Percentiles rank a stretch among this genome's conserved stretches.
Evolutionary conservation across 2,329 filamentous ascomycete species (phyloP).

Genomic region (Fusarium buxicola): DNA sequence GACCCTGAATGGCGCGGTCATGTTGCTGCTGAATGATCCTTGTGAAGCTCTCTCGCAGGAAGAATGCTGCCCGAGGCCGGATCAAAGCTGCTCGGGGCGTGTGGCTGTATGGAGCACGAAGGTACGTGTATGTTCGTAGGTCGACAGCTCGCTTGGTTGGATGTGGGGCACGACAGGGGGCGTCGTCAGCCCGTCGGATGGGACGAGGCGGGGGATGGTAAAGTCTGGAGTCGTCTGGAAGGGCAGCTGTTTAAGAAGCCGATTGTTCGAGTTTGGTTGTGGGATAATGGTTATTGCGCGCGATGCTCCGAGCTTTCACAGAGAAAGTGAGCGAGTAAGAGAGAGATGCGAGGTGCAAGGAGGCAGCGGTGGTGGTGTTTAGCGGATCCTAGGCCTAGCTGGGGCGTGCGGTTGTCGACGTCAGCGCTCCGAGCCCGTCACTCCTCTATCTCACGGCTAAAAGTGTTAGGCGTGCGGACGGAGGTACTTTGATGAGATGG

Average conservation of each 20-base stretch:
- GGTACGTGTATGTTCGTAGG: constrained; percentile 37
- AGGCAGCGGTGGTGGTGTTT: constrained; percentile 48
- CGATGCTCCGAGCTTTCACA: constrained; percentile 20
- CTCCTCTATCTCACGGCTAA: constrained; percentile 42
- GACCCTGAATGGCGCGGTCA: constrained; percentile 89
- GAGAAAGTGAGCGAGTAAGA: constrained; percentile 36
- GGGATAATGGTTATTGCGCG: constrained; percentile 22
- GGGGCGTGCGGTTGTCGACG: constrained; percentile 58
- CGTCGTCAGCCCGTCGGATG: constrained; percentile 47
- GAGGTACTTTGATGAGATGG: constrained; percentile 15
- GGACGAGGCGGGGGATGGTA: constrained; percentile 39
- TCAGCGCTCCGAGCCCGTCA: constrained; percentile 56
- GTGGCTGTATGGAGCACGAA: constrained; percentile 43
- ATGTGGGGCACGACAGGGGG: constrained; percentile 48
- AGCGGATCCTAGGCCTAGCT: constrained; percentile 49
- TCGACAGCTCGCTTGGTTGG: constrained; percentile 45
- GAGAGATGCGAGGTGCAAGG: constrained; percentile 40
- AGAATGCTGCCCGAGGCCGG: constrained; percentile 46
- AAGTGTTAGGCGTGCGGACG: constrained; percentile 25
- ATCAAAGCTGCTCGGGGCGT: constrained; percentile 43
- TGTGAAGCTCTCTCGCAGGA: constrained; percentile 44
- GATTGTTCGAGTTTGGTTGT: constrained; percentile 25
- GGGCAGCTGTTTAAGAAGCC: constrained; percentile 38
- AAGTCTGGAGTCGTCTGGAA: constrained; percentile 24
- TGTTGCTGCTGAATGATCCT: constrained; percentile 57